Evolutionary conservation across 176 grass and related monocot species (phyloP).

Genomic region (Paspalum notatum): DNA sequence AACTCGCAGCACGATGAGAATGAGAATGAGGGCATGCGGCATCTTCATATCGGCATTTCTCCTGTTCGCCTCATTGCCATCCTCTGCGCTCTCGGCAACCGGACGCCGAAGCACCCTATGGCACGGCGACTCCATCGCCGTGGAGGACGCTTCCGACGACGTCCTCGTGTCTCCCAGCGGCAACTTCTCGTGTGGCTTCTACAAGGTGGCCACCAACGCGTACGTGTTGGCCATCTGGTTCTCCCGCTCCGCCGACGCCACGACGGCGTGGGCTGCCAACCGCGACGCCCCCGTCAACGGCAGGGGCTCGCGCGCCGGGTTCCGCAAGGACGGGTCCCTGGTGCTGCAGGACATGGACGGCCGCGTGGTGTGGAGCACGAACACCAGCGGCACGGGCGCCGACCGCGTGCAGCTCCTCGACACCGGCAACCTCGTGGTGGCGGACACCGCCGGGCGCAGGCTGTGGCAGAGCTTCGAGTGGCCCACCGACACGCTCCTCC

Average conservation of each 20-base stretch:
- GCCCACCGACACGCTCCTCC: slow-evolving; percentile 73
- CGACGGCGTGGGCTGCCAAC: slow-evolving; percentile 63
- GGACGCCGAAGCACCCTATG: slow-evolving; percentile 30
- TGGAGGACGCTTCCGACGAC: slow-evolving; percentile 21
- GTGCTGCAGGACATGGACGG: slow-evolving; percentile 57
- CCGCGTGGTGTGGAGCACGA: slow-evolving; percentile 55
- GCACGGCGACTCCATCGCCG: slow-evolving; percentile 37
- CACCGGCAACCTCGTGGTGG: slow-evolving; percentile 65
- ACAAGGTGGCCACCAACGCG: slow-evolving; percentile 54
- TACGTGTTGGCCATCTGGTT: slow-evolving; percentile 71
- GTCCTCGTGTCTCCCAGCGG: slow-evolving; percentile 50
- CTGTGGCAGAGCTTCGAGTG: slow-evolving; percentile 81
- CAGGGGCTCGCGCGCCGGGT: slow-evolving; percentile 41
- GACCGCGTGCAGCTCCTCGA: slow-evolving; percentile 50
- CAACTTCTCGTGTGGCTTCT: slow-evolving; percentile 70
- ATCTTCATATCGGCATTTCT: not conserved
- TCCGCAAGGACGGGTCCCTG: slow-evolving; percentile 34
- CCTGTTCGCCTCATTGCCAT: not conserved
- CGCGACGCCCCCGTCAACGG: slow-evolving; percentile 69
- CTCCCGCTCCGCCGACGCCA: slow-evolving; percentile 45
- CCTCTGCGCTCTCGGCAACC: not conserved
- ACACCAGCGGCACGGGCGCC: slow-evolving; percentile 37
- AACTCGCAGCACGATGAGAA: not conserved
- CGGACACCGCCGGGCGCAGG: slow-evolving; percentile 6
- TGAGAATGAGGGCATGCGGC: not conserved